Evolutionary conservation across 768 basidiomycete genomes (phyloP).

Genomic region (Hydnomerulius pinastri): DNA sequence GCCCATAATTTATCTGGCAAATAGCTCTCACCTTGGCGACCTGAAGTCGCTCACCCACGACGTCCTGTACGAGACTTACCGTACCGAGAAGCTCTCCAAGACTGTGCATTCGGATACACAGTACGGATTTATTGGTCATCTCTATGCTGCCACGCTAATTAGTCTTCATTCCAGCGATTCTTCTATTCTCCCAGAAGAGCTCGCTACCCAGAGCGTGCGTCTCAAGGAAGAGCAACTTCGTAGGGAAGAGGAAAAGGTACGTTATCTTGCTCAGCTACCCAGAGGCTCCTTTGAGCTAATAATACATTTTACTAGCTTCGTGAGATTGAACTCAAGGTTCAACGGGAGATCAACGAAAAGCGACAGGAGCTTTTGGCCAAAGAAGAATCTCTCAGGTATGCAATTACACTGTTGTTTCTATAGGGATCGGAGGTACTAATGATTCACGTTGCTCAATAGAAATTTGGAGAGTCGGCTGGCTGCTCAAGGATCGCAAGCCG

Average conservation of each 20-base stretch:
- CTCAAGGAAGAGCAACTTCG: constrained; percentile 99
- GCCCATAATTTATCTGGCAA: constrained; percentile 9
- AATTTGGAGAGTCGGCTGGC: constrained; percentile 90
- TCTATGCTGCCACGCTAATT: constrained; percentile 25
- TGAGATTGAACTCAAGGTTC: constrained; percentile 97
- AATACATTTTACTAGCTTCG: constrained; percentile 59
- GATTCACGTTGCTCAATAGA: constrained; percentile 37
- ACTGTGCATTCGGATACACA: constrained; percentile 81
- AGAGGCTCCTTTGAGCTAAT: constrained; percentile 10
- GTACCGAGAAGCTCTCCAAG: constrained; percentile 94
- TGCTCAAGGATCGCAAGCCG: constrained; percentile 81
- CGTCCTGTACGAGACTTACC: constrained; percentile 93
- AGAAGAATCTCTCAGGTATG: constrained; percentile 88
- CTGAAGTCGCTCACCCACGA: constrained; percentile 94
- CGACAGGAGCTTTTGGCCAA: constrained; percentile 95
- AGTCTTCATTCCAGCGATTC: constrained; percentile 56
- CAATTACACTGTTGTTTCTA: constrained; percentile 1
- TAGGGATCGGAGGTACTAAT: constrained; percentile 3
- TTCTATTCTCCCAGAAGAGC: constrained; percentile 92
- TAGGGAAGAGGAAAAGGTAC: constrained; percentile 92
- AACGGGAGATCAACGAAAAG: constrained; percentile 97
- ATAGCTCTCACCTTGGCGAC: constrained; percentile 90
- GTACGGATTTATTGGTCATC: constrained; percentile 37
- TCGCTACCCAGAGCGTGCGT: constrained; percentile 94
- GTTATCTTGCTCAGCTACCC: background rate